Conservation (phyloP, 768 basidiomycete genomes). For the Auriscalpium vulgare region DNA sequence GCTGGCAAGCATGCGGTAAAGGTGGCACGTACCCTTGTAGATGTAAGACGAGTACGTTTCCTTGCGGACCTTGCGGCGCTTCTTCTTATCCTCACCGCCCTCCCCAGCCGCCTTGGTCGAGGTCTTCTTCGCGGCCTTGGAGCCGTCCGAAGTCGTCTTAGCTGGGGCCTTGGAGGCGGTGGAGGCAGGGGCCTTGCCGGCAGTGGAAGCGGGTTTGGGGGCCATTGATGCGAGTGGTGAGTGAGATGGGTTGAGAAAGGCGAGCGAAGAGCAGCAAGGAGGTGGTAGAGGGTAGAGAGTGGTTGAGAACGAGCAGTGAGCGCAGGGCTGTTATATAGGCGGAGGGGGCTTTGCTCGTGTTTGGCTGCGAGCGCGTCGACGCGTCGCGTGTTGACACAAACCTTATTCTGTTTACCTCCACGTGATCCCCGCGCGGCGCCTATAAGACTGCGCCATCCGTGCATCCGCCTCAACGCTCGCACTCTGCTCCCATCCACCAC, state of each 20-base stretch:
- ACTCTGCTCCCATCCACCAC: constrained; percentile 2
- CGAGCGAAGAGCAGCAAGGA: constrained; percentile 7
- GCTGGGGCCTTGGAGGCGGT: constrained; percentile 53
- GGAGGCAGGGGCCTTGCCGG: constrained; percentile 73
- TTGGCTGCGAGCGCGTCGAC: constrained; percentile 24
- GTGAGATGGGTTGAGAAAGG: constrained; percentile 35
- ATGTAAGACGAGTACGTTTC: constrained; percentile 95
- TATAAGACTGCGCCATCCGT: constrained; percentile 17
- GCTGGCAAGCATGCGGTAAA: neutral
- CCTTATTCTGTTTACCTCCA: constrained; percentile 22
- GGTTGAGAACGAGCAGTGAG: constrained; percentile 5
- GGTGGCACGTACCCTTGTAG: constrained; percentile 60
- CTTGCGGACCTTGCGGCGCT: constrained; percentile 80
- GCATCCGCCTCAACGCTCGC: neutral
- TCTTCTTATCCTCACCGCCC: constrained; percentile 66
- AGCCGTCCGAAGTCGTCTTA: constrained; percentile 35
- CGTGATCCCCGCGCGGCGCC: constrained; percentile 1
- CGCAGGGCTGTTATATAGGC: constrained; percentile 6
- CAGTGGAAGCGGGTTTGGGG: constrained; percentile 76
- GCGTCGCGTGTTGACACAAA: constrained; percentile 28
- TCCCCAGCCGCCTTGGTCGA: constrained; percentile 43
- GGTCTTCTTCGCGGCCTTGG: constrained; percentile 55
- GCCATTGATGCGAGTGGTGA: constrained; percentile 53
- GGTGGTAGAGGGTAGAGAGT: constrained; percentile 8
- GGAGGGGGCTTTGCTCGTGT: constrained; percentile 17